These are phyloP conservation scores for Tillandsia fasciculata DNA, from an alignment of 176 grass and related monocot genomes.

Conservation along the genomic window DNA sequence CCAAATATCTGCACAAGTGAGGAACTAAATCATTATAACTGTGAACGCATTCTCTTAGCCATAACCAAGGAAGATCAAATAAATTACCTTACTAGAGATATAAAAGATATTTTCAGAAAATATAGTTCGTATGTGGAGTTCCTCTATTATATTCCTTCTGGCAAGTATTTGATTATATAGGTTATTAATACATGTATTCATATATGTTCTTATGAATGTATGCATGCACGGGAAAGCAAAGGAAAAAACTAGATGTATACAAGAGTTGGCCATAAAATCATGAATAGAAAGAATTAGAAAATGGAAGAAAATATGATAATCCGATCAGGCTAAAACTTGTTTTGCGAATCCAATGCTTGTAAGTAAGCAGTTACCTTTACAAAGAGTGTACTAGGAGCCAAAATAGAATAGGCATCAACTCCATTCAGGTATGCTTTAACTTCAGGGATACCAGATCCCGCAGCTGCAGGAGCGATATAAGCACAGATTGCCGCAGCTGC, in stretches of 20 bases:
- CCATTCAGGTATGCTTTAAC: conserved; percentile 99
- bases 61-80: conserved; percentile 4
- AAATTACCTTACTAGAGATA: neutral
- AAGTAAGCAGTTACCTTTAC: conserved; percentile 53
- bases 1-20: conserved; percentile 59
- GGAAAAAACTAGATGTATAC: no score
- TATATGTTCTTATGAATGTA: no score
- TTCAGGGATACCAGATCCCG: conserved; percentile 95
- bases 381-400: conserved; percentile 92
- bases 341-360: neutral
- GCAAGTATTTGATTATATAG: neutral
- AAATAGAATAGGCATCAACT: conserved; percentile 80
- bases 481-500: conserved; percentile 69
- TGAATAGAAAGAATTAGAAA: neutral
- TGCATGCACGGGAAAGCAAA: no score
- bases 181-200: neutral
- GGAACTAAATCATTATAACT: neutral
- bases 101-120: neutral
- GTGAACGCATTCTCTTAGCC: neutral
- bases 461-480: conserved; percentile 94
- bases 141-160: neutral
- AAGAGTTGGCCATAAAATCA: neutral
- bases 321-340: neutral
- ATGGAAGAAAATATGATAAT: neutral
- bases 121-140: neutral